A percentile compares a stretch with the other conserved stretches of the same genome.
These are phyloP conservation scores for Hypoxylon sp. DNA, from an alignment of 2,329 filamentous ascomycete species.

Conservation along the genomic window DNA sequence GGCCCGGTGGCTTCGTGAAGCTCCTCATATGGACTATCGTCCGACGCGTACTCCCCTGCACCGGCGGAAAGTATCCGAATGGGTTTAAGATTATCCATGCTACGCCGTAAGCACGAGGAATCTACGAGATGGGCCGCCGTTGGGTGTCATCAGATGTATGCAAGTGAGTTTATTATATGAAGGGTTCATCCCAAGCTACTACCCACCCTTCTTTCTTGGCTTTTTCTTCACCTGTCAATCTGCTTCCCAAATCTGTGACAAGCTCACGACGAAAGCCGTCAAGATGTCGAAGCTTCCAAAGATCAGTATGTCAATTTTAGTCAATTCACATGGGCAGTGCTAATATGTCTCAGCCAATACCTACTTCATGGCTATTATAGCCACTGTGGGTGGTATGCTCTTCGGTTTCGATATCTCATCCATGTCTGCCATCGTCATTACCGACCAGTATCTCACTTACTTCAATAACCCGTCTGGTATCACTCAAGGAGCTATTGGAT, in stretches of 20 bases:
- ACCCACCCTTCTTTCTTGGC: slow-evolving; percentile 18
- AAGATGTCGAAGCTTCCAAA: slow-evolving; percentile 50
- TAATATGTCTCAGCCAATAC: slow-evolving; percentile 46
- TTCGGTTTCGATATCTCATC: slow-evolving; percentile 71
- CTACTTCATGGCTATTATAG: slow-evolving; percentile 52
- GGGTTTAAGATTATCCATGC: slow-evolving; percentile 36
- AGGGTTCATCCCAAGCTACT: slow-evolving; percentile 37
- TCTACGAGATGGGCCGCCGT: slow-evolving; percentile 9
- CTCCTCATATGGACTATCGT: slow-evolving; percentile 36
- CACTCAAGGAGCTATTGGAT: slow-evolving; percentile 65
- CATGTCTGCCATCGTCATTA: slow-evolving; percentile 69
- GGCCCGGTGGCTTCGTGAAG: slow-evolving; percentile 16
- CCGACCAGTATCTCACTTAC: slow-evolving; percentile 64
- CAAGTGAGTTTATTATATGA: slow-evolving; percentile 45
- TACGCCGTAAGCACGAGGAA: slow-evolving; percentile 31
- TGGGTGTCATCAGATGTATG: slow-evolving; percentile 43
- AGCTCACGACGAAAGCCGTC: slow-evolving; percentile 33
- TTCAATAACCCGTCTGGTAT: slow-evolving; percentile 63
- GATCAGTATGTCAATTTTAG: slow-evolving; percentile 46
- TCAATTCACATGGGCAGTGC: slow-evolving; percentile 20
- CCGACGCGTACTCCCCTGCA: slow-evolving; percentile 30
- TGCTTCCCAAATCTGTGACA: slow-evolving; percentile 20
- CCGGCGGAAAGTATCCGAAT: slow-evolving; percentile 36
- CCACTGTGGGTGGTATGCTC: slow-evolving; percentile 52
- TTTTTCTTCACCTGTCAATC: slow-evolving; percentile 27